A percentile compares a stretch with the other conserved stretches of the same genome.
Evolutionary conservation across 1,284 basidiomycete genomes (phyloP).

Genomic region (Irpex sp.): DNA sequence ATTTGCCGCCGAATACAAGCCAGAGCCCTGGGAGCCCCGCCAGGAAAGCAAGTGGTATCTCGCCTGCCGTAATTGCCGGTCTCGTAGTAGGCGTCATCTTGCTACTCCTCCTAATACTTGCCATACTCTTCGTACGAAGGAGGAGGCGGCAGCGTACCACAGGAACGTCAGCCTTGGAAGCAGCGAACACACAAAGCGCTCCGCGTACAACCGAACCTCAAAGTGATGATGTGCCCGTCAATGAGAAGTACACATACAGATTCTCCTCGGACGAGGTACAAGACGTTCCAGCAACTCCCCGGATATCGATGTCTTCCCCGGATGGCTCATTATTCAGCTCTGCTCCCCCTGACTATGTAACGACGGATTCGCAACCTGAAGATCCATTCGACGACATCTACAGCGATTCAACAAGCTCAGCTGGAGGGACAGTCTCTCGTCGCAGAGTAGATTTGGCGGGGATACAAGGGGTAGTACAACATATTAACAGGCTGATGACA

Average conservation of each 20-base stretch:
- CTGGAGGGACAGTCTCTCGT: not conserved
- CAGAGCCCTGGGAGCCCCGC: too few species aligned
- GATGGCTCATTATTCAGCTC: not conserved
- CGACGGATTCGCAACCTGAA: not conserved
- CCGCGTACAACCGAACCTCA: not conserved
- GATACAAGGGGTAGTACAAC: not conserved
- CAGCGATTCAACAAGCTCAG: not conserved
- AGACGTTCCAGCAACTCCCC: not conserved
- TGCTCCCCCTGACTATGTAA: not conserved
- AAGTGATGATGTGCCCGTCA: not conserved
- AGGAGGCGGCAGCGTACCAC: not conserved
- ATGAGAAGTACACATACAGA: not conserved
- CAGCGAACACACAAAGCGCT: not conserved
- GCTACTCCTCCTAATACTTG: not conserved
- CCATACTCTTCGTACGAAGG: not conserved
- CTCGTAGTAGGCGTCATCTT: not conserved
- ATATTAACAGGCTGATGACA: not conserved
- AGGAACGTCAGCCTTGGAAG: not conserved
- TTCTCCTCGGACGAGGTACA: not conserved
- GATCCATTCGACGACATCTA: not conserved
- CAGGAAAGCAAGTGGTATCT: not conserved
- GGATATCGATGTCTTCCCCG: not conserved
- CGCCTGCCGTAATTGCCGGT: not conserved
- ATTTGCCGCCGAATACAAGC: too few species aligned
- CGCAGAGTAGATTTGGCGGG: not conserved